These are phyloP conservation scores for Pezicula radicicola DNA, from an alignment of 2,329 filamentous ascomycete species.

Conservation along the genomic window DNA sequence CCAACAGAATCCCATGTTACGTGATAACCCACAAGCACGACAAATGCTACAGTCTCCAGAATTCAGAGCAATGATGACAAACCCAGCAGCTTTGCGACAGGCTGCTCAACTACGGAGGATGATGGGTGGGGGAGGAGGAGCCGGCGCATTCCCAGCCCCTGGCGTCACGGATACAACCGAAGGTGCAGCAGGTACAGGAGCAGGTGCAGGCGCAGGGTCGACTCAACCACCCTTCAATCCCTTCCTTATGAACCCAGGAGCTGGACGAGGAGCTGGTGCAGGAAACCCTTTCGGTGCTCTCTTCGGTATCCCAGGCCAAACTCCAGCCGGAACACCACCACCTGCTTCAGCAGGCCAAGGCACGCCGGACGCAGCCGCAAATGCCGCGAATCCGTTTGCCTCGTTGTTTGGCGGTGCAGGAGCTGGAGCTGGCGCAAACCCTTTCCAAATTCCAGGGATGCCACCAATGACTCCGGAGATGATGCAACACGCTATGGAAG, in stretches of 20 bases:
- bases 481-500: constrained; percentile 51
- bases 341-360: constrained; percentile 14
- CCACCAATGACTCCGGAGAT: constrained; percentile 52
- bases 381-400: constrained; percentile 64
- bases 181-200: constrained; percentile 28
- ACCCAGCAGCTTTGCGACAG: constrained; percentile 78
- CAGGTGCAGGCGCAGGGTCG: constrained; percentile 21
- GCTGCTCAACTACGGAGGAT: constrained; percentile 80
- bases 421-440: constrained; percentile 30
- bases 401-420: constrained; percentile 53
- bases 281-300: constrained; percentile 62
- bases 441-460: constrained; percentile 38
- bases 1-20: constrained; percentile 80
- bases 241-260: constrained; percentile 24
- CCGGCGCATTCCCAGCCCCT: constrained; percentile 76
- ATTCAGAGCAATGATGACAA: constrained; percentile 89
- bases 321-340: constrained; percentile 27
- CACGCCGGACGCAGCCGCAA: constrained; percentile 21
- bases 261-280: constrained; percentile 28
- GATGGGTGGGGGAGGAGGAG: constrained; percentile 51
- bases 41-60: constrained; percentile 85
- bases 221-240: constrained; percentile 24
- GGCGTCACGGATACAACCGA: constrained; percentile 86
- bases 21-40: constrained; percentile 68
- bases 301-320: constrained; percentile 38